These are phyloP conservation scores for Lodderomyces beijingensis DNA, from an alignment of 1,139 yeast genomes.

Conservation along the genomic window DNA sequence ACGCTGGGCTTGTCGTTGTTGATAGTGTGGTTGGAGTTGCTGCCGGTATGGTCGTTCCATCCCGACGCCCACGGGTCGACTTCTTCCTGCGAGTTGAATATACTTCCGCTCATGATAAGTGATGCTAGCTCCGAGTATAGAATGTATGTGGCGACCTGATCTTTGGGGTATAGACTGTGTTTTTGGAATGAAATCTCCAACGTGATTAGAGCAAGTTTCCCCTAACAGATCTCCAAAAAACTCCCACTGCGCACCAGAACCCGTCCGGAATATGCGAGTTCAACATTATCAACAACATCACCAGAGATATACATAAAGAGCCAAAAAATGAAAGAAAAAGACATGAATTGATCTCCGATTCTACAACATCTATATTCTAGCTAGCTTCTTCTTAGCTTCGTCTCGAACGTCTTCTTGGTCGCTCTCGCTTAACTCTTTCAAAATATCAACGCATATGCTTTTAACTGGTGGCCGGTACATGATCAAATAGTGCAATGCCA, in stretches of 20 bases:
- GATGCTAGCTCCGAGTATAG: too few relatives aligned
- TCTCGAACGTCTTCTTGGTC: conserved; percentile 51
- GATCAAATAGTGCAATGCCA: conserved; percentile 72
- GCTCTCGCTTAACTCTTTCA: conserved; percentile 51
- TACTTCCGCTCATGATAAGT: conserved; percentile 3
- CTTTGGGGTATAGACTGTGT: too few relatives aligned
- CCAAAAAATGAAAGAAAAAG: too few relatives aligned
- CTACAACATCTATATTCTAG: conserved; percentile 29
- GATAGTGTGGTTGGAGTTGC: conserved; percentile 5
- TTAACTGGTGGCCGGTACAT: conserved; percentile 90
- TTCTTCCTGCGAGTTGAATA: conserved; percentile 8
- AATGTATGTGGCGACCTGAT: too few relatives aligned
- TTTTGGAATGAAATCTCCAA: too few relatives aligned
- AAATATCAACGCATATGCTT: conserved; percentile 57
- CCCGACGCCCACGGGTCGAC: conserved; percentile 43
- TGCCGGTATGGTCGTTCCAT: conserved; percentile 22
- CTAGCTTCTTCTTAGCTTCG: conserved; percentile 51
- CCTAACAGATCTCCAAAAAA: too few relatives aligned
- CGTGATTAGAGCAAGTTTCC: too few relatives aligned
- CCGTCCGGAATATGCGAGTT: too few relatives aligned
- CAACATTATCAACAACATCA: too few relatives aligned
- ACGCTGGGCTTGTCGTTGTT: background rate
- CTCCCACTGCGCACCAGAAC: too few relatives aligned
- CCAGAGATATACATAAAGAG: too few relatives aligned
- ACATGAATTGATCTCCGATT: too few relatives aligned